Evolutionary conservation across 129 eudicot species (phyloP), one percentile per base, ranked within the genome.

Genomic region (Smallanthus sonchifolius): DNA sequence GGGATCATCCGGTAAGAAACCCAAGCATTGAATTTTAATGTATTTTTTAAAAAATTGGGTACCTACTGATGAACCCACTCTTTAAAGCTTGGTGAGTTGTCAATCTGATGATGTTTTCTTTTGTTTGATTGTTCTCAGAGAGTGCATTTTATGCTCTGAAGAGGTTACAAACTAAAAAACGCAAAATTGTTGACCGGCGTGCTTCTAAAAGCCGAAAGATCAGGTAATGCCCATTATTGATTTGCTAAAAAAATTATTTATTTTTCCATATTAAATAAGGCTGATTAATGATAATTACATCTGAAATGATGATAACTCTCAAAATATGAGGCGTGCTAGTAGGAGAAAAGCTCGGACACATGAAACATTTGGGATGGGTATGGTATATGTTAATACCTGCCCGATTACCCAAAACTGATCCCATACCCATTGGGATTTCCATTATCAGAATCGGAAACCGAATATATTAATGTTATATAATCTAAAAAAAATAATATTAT

Each of bases 151-250:
- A 94, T 83, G 93, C 96, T 73, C 66, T 90, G 17, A 94, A 90
- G 77, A 88, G 93, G 66, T 42, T 86, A 13, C 98, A 94, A 72
- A 84, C 92, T 4, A 94, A 90, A 82, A 94, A 90, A 51, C 85
- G 94, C 10, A 94, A 94, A 67, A 79, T 90, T 74, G 98, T 90
- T 1, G 97, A 90, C 61, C 84, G 96, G 4, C 91, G 98, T 75
- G 97, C 98, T 48, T 94, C 98, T 36, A 94, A 94, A 86, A 90
- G 93, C 73, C 93, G 98, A 24, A 90, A 94, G 84, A 90, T 94
- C 74, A 77, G 98, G 97, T 85, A 63, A 47, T 3, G 20, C 11
- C 13, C 10, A 5, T 34, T 6, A 34, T 13, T 13, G 67, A 34
- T 24, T 9, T 4, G 6, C 32, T 57, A n/a, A 10, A 3, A 24